Evolutionary conservation across 108 stramenopile genomes (phyloP).

Genomic region (Conticribra weissflogii): DNA sequence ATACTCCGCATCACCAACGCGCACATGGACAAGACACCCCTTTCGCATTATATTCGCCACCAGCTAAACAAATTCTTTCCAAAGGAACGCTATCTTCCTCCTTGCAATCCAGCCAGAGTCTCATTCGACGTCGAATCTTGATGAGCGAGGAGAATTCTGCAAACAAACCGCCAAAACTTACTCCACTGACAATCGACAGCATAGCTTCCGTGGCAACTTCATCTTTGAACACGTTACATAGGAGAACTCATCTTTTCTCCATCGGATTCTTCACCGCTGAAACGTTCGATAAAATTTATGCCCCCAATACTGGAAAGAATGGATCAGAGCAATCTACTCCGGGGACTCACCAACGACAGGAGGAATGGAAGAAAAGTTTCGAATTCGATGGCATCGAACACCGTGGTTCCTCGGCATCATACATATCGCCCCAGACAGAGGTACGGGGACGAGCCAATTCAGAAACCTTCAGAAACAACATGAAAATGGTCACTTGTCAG

Average conservation of each 20-base stretch:
- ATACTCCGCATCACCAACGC: no score
- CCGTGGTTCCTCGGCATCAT: slow-evolving; percentile 1
- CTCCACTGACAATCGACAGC: slow-evolving; percentile 14
- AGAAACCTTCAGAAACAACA: slow-evolving; percentile 23
- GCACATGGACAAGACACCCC: no score
- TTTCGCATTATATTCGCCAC: no score
- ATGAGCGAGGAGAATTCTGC: neutral
- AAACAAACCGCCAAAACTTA: slow-evolving; percentile 8
- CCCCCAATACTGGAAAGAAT: neutral
- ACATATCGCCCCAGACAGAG: slow-evolving; percentile 24
- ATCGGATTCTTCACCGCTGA: slow-evolving; percentile 34
- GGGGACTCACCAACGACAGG: neutral
- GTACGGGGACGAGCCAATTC: slow-evolving; percentile 14
- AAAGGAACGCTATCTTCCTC: no score
- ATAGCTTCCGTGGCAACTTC: slow-evolving; percentile 7
- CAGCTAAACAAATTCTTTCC: no score
- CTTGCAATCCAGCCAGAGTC: no score
- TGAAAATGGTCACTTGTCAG: slow-evolving; percentile 37
- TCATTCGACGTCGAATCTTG: no score
- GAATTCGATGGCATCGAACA: neutral
- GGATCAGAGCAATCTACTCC: neutral
- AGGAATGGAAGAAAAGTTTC: neutral
- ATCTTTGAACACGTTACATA: slow-evolving; percentile 31
- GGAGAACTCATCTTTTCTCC: slow-evolving; percentile 23
- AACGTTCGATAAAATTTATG: slow-evolving; percentile 34